Evolutionary conservation across 2,329 filamentous ascomycete genomes (phyloP).

Genomic region (Colletotrichum lentis): DNA sequence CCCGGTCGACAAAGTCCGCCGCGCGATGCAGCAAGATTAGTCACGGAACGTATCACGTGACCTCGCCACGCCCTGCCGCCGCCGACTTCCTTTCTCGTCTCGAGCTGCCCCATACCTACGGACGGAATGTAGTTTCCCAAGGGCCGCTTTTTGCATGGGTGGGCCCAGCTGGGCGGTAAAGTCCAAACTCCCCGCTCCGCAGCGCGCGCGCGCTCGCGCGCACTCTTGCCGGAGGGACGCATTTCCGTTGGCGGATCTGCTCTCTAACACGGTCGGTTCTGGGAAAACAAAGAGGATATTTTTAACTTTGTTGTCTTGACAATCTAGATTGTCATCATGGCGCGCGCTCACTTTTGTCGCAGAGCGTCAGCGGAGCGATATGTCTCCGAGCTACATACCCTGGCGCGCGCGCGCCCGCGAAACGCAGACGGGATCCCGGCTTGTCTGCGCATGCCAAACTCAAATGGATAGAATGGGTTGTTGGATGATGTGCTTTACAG

Average conservation of each 20-base stretch:
- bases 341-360: not conserved
- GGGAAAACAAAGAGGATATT: too few species aligned
- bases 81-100: not conserved
- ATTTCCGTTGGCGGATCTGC: constrained; percentile 1
- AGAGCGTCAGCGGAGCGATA: not conserved
- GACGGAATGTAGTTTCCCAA: not conserved
- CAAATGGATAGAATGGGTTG: not conserved
- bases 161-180: not conserved
- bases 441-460: not conserved
- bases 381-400: constrained; percentile 7
- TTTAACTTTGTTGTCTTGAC: not conserved
- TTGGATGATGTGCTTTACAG: not conserved
- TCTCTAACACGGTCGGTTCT: not conserved
- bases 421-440: not conserved
- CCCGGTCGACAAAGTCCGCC: not conserved
- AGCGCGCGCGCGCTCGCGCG: constrained; percentile 6
- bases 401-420: not conserved
- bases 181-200: constrained; percentile 15
- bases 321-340: not conserved
- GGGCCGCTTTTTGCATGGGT: not conserved
- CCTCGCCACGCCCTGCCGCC: constrained; percentile 35
- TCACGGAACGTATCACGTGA: constrained; percentile 7
- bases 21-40: not conserved
- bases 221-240: not conserved
- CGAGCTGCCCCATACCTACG: constrained; percentile 27